phyloP scores from a whole-genome alignment of 768 basidiomycete species.

The Candolleomyces aberdarensis region DNA sequence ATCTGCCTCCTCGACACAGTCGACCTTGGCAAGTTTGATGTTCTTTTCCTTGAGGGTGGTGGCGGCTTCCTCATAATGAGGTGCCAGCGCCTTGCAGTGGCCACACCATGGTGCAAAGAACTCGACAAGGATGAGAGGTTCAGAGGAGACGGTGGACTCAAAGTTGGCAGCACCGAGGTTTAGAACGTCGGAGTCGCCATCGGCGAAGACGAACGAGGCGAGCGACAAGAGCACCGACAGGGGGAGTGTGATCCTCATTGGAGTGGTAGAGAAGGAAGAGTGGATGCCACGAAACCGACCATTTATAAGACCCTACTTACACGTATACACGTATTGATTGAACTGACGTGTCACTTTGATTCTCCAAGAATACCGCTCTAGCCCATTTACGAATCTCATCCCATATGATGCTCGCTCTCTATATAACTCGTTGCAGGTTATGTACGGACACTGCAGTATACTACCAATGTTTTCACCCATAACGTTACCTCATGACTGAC shows the following conservation, averaged over 20 bases:
- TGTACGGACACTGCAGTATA: neutral
- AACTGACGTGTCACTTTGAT: constrained; percentile 51
- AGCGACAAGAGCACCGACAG: constrained; percentile 51
- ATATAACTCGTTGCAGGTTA: too few species aligned
- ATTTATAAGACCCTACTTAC: constrained; percentile 23
- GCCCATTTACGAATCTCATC: neutral
- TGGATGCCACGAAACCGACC: constrained; percentile 9
- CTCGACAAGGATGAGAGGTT: constrained; percentile 84
- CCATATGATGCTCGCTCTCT: neutral
- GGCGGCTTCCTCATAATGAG: constrained; percentile 92
- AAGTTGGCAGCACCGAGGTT: constrained; percentile 71
- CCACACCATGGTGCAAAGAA: constrained; percentile 97
- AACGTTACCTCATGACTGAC: constrained; percentile 3
- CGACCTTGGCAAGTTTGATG: constrained; percentile 93
- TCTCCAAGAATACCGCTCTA: neutral
- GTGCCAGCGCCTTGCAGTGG: constrained; percentile 94
- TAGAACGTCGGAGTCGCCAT: constrained; percentile 75
- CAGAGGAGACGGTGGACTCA: constrained; percentile 57
- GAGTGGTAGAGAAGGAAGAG: constrained; percentile 24
- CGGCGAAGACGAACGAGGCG: constrained; percentile 51
- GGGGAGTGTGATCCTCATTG: constrained; percentile 64
- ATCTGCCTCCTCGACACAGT: constrained; percentile 93
- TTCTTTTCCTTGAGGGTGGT: constrained; percentile 86
- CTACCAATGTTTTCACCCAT: neutral
- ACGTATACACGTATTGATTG: constrained; percentile 12